Evolutionary conservation across 2,329 filamentous ascomycete species (phyloP).

Genomic region (Zasmidium citrigriseum): DNA sequence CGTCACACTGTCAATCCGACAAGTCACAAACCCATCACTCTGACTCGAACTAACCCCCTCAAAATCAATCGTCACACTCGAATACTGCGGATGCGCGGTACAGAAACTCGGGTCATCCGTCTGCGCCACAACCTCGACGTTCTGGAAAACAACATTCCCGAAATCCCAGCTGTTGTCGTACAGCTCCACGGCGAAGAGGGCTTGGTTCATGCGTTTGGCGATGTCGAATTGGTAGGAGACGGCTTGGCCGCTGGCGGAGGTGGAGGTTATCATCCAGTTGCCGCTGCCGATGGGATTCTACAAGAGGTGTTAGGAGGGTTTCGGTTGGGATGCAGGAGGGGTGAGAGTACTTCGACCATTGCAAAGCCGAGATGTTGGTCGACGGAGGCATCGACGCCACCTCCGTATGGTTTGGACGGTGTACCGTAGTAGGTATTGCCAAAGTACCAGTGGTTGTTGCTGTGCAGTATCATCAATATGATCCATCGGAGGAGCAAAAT

Average conservation of each 20-base stretch:
- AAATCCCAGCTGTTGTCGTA: not conserved
- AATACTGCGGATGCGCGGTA: not conserved
- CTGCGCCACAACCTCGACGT: not conserved
- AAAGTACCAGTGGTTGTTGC: not conserved
- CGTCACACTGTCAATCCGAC: not conserved
- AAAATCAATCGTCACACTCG: not conserved
- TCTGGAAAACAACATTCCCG: not conserved
- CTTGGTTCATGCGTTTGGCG: not conserved
- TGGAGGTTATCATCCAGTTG: not conserved
- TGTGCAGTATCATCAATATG: not conserved
- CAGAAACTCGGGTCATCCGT: not conserved
- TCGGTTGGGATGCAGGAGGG: not conserved
- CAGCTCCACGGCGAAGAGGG: not conserved
- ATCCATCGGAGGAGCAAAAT: not conserved
- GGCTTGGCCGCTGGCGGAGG: not conserved
- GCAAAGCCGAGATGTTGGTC: not conserved
- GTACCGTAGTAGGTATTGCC: not conserved
- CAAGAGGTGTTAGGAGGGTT: not conserved
- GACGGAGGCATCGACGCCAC: not conserved
- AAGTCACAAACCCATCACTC: not conserved
- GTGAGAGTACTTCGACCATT: not conserved
- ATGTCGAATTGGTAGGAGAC: not conserved
- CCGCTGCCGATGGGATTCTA: not conserved
- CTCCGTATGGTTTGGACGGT: not conserved
- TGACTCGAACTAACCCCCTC: not conserved